These are phyloP conservation scores for Suillus discolor DNA, from an alignment of 768 basidiomycete species.

Conservation along the genomic window DNA sequence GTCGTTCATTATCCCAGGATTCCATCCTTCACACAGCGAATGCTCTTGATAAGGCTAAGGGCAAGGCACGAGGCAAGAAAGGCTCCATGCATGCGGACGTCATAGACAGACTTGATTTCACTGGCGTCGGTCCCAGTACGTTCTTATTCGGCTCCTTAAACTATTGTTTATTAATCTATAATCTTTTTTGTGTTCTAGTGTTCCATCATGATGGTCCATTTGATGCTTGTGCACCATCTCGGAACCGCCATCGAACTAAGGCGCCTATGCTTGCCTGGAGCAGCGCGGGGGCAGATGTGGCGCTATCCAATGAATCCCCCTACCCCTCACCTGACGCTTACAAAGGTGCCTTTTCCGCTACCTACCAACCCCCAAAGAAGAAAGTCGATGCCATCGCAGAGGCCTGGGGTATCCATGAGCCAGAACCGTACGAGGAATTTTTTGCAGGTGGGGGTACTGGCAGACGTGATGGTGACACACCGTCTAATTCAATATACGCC, in stretches of 20 bases:
- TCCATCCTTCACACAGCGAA: slow-evolving; percentile 42
- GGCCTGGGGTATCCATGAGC: slow-evolving; percentile 92
- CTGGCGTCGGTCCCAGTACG: slow-evolving; percentile 83
- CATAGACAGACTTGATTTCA: slow-evolving; percentile 87
- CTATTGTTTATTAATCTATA: slow-evolving; percentile 13
- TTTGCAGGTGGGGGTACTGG: slow-evolving; percentile 72
- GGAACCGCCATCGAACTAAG: slow-evolving; percentile 76
- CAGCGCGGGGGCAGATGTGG: slow-evolving; percentile 40
- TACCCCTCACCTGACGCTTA: slow-evolving; percentile 52
- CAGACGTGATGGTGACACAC: slow-evolving; percentile 54
- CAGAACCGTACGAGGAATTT: slow-evolving; percentile 90
- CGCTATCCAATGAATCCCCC: slow-evolving; percentile 42
- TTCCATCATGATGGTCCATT: slow-evolving; percentile 94
- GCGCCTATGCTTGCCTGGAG: slow-evolving; percentile 87
- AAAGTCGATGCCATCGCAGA: slow-evolving; percentile 89
- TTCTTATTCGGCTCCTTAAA: slow-evolving; percentile 21
- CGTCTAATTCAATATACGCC: slow-evolving; percentile 69
- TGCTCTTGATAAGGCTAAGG: slow-evolving; percentile 47
- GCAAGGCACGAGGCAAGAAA: slow-evolving; percentile 62
- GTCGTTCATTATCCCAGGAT: slow-evolving; percentile 55
- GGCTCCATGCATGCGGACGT: slow-evolving; percentile 84
- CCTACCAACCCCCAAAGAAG: slow-evolving; percentile 71
- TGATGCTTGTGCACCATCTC: slow-evolving; percentile 88
- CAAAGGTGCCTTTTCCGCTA: slow-evolving; percentile 47
- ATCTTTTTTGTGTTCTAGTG: slow-evolving; percentile 47